Evolutionary conservation across 352 stramenopile species (phyloP), one percentile per base, ranked within the genome.

Genomic region (Phytophthora cryptogea): DNA sequence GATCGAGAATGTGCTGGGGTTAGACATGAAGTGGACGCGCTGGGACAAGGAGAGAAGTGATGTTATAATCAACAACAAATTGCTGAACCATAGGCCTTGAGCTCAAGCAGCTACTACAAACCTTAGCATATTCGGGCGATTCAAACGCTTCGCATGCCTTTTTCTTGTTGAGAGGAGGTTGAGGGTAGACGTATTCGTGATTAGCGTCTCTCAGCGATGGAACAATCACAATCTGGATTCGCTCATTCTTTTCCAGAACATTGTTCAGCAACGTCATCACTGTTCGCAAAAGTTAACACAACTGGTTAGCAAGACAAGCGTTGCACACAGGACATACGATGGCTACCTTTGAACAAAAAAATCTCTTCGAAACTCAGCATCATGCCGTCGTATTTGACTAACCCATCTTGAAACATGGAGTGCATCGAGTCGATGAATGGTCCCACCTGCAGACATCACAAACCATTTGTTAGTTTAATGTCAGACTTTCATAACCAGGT

Each of bases 361-460:
- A 93, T 84, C 26, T 93, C 86, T 63, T 95, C 81, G 39, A 92
- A 95, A 30, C 78, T 86, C 20, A 92, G 54, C 72, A 91, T 88
- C 78, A 92, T 89, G 51, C 59, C 77, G 39, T 95, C 80, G 47
- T 89, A 91, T 51, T 81, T 74, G 11, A 90, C 80, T 27, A 94
- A 55, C 10, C 92, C 94, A 35, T 90, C 75, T 50, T 92, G 67
- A 35, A 98, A 91, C 52, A 89, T 85, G 14, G 88, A 76, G 59
- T 99, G 96, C 53, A 89, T 84, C 17, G 77, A 80, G 71, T 99
- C 95, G 23, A 99, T 97, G 78, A 99, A 99, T 11, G 97, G 97
- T 13, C 97, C 97, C 33, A 96, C 83, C 85, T 94, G 37, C 3
- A 65, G 4, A 56, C 3, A 45, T 8, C 8, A 54, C 3, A 44